Evolutionary conservation across 2,329 filamentous ascomycete species (phyloP), one percentile per base, ranked within the genome.

Genomic region (Sphaerulina musiva): DNA sequence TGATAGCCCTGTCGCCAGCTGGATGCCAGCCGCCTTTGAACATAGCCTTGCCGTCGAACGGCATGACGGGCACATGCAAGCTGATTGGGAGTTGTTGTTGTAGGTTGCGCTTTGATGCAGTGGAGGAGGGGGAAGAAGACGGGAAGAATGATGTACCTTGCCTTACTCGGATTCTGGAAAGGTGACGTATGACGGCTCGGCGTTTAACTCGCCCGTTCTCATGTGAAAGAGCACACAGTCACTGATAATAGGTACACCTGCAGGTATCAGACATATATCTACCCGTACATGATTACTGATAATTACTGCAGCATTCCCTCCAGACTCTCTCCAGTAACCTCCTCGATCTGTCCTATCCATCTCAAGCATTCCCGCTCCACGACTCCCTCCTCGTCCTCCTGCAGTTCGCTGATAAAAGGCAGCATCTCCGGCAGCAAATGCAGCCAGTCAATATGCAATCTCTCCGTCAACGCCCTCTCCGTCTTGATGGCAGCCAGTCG

Each of bases 321-420:
- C 68, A 97, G 73, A 64, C 86, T 90, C 78, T 97, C 92, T 4
- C 93, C 93, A 49, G 97, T 74, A 31, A 95, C 86, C 45, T 81
- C 84, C 73, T 97, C 92, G 68, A 98, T 95, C 72, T 84, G 84
- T 68, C 85, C 81, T 64, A 97, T 93, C 92, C 93, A 96, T 65
- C 83, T 79, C 68, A 91, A 81, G 38, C 90, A 92, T 76, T 95
- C 91, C 67, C 83, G 78, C 75, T 98, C 93, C 23, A 98, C 92
- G 29, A 80, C 79, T 74, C 97, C 93, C 67, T 97, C 91, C 62
- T 97, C 93, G 69, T 98, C 93, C 68, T 98, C 93, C 74, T 95
- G 86, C 66, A 95, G 72, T 75, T 98, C 93, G 66, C 89, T 95
- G 64, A 99, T 95, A 60, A 92, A 89, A 17, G 95, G 92, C 69